phyloP scores from a whole-genome alignment of 1,284 basidiomycete species.

The Ustilago bromivora region DNA sequence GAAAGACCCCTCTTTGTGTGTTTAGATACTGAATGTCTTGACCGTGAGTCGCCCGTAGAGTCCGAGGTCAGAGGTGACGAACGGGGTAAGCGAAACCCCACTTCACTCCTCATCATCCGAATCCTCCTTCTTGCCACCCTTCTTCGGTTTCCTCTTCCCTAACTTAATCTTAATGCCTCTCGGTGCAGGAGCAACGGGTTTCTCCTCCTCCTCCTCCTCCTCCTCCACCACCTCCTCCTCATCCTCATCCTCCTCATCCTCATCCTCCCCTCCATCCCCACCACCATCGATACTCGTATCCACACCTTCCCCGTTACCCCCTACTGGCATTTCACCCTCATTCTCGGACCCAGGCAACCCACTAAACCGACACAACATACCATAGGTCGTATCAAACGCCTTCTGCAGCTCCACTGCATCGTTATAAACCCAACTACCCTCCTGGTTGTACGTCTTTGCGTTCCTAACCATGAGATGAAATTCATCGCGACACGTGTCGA shows the following conservation, averaged over 20 bases:
- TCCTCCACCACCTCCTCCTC: conserved; percentile 34
- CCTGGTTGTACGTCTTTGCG: conserved; percentile 75
- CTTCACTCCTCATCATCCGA: conserved; percentile 36
- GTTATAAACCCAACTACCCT: conserved; percentile 90
- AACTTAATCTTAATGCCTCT: conserved; percentile 53
- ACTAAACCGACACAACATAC: conserved; percentile 48
- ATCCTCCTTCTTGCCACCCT: conserved; percentile 25
- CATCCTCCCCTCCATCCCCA: conserved; percentile 19
- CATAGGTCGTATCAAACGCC: conserved; percentile 64
- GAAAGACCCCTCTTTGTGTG: neutral
- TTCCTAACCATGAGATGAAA: conserved; percentile 92
- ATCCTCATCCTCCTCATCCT: conserved; percentile 16
- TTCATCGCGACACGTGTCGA: conserved; percentile 81
- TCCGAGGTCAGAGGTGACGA: neutral
- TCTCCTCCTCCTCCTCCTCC: conserved; percentile 43
- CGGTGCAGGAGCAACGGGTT: conserved; percentile 24
- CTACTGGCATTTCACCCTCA: conserved; percentile 35
- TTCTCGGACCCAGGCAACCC: conserved; percentile 57
- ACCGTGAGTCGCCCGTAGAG: neutral
- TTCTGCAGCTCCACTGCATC: conserved; percentile 75
- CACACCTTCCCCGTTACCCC: conserved; percentile 10
- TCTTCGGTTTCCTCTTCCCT: conserved; percentile 32
- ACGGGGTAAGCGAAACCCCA: neutral
- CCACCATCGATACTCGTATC: conserved; percentile 17
- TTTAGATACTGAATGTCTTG: neutral